Base-by-base conservation (phyloP, 2,329 filamentous ascomycete species). In the Scedosporium dehoogii region DNA sequence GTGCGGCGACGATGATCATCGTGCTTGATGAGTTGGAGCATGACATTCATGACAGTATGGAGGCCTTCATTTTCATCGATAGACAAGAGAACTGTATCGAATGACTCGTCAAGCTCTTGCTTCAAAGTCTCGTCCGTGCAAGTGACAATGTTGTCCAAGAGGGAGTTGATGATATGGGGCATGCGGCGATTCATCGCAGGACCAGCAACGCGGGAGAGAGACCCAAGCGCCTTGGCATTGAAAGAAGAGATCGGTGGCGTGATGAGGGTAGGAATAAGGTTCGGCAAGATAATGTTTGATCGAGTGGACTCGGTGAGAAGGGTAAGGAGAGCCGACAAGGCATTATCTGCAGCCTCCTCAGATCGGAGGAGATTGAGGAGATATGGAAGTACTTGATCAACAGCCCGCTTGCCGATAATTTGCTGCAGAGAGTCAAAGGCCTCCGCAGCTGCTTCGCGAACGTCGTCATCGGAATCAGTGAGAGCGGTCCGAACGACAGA, bases 61-160 rank as follows among this genome's bases (percentile, higher is more conserved):
- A 99, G 82, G 60, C 96, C 94, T 75, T 99, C 94, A 68, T 86
- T 96, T 73, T 97, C 94, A 73, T 99, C 94, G 64, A 97, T 92
- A 21, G 92, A 96, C 59, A 93, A 79, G 64, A 99, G 82, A 5
- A 99, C 91, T 0, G 90, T 90, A 72, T 97, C 91, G 69, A 99
- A 94, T 0, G 94, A 89, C 59, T 79, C 78, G 67, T 90, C 85
- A 10, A 99, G 81, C 65, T 97, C 92, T 51, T 75, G 75, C 27
- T 81, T 84, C 42, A 96, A 85, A 6, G 78, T 76, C n/a, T 90
- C 88, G 63, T 97, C 90, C 66, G 86, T 85, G 71, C 84, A 85
- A 62, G 83, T 81, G 64, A 97, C 86, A 59, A 96, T 90, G 67
- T 92, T 96, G 73, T 97, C 92, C 87, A 97, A 91, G 56, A 99